Percentiles rank a stretch among this genome's conserved stretches.
phyloP scores from a whole-genome alignment of 345 rosid species.

The Rhodomyrtus tomentosa region DNA sequence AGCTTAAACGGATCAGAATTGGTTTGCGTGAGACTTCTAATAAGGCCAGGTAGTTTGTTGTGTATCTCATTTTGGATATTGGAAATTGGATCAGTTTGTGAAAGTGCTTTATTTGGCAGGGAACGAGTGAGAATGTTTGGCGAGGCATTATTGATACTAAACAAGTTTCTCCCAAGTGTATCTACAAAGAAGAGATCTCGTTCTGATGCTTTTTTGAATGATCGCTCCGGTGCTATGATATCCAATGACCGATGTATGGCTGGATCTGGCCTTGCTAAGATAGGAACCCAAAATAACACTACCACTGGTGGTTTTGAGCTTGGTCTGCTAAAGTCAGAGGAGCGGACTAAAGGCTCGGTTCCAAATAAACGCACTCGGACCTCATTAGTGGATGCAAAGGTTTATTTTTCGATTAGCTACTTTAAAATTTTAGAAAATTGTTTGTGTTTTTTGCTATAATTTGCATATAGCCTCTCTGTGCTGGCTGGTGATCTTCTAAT shows the following conservation, averaged over 20 bases:
- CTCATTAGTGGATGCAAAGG: conserved; percentile 68
- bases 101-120: conserved; percentile 40
- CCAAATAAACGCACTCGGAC: conserved; percentile 92
- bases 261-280: conserved; percentile 54
- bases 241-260: conserved; percentile 49
- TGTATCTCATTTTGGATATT: conserved; percentile 3
- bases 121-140: conserved; percentile 57
- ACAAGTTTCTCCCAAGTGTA: conserved; percentile 60
- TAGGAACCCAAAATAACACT: conserved; percentile 63
- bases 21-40: conserved; percentile 51
- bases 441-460: background rate
- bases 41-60: conserved; percentile 77
- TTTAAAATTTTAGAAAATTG: background rate
- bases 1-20: conserved; percentile 58
- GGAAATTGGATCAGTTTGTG: conserved; percentile 15
- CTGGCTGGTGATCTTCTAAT: background rate
- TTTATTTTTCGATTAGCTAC: conserved; percentile 19
- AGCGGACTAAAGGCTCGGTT: conserved; percentile 52
- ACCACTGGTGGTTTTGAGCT: conserved; percentile 47
- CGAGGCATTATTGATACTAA: conserved; percentile 76
- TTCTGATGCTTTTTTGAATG: conserved; percentile 53
- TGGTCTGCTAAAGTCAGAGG: conserved; percentile 70
- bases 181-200: conserved; percentile 87
- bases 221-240: conserved; percentile 33
- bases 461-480: background rate